Evolutionary conservation across 202 grass and related monocot genomes (phyloP), one percentile per base, ranked within the genome.

Genomic region (Eragrostis tef): DNA sequence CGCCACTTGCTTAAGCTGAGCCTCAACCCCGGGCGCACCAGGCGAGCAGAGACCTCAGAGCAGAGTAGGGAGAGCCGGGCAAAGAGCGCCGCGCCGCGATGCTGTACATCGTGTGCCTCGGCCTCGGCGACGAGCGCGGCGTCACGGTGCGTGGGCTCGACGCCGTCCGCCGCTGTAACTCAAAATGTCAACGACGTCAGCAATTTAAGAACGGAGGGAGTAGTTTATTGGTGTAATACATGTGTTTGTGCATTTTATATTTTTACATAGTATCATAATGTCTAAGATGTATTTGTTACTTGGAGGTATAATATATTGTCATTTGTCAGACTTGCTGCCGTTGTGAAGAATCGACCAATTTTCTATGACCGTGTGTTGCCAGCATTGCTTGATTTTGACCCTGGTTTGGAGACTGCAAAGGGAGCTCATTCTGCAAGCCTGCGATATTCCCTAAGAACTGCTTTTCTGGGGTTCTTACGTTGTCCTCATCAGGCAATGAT

Each of bases 81-180:
- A 31, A 31, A 31, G 29, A 31, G 29, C 21, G 39, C 65, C 25
- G 58, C 70, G 3, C 7, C 81, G 65, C 56, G 60, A 98, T 98
- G 94, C 67, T 98, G 15, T 98, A 93, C 74, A 84, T 98, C 31
- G 88, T 98, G 21, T 90, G 94, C 9, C 80, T 98, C 42, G 94
- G 94, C 31, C 74, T 98, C 34, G 90, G 90, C 31, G 90, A 98
- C 59, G 94, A 98, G 84, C 84, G 90, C 77, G 94, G 91, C 81
- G 93, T 98, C 86, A 94, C 88, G 11, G 79, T 98, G 26, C 84
- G 90, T 71, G 94, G 94, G 8, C 94, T 98, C 46, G 92, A 98
- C 46, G 88, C 86, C 57, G 84, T 98, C 27, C 88, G 84, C 72
- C 26, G 83, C 77, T 94, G 90, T n/a, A n/a, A n/a, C n/a, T n/a